phyloP scores from a whole-genome alignment of 208 protist species.

The Leishmania tropica region DNA sequence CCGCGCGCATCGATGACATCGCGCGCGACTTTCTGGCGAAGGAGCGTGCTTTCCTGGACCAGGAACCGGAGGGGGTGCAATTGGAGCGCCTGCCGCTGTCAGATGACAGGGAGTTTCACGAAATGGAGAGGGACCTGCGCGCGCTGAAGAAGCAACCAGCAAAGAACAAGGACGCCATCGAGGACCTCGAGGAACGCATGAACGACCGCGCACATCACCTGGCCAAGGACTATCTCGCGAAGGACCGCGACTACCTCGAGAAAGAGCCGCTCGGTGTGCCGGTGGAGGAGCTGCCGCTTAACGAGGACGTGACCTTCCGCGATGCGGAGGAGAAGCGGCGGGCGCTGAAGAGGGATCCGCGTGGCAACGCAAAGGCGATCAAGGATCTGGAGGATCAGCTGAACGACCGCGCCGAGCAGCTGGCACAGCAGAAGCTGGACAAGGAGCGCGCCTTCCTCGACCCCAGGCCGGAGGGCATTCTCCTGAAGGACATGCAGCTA shows the following conservation, averaged over 20 bases:
- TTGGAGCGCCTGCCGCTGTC: conserved; percentile 59
- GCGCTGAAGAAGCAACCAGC: conserved; percentile 64
- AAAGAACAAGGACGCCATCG: conserved; percentile 65
- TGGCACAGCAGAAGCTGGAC: conserved; percentile 58
- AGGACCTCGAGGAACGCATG: conserved; percentile 65
- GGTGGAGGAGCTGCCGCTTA: conserved; percentile 54
- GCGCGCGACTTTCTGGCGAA: conserved; percentile 70
- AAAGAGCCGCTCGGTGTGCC: conserved; percentile 61
- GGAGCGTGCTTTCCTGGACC: conserved; percentile 76
- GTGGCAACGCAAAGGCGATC: conserved; percentile 44
- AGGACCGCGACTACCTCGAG: conserved; percentile 55
- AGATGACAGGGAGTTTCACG: conserved; percentile 64
- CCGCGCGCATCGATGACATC: conserved; percentile 60
- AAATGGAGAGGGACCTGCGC: conserved; percentile 69
- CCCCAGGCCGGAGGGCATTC: conserved; percentile 59
- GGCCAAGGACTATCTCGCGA: conserved; percentile 58
- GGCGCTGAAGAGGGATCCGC: conserved; percentile 50
- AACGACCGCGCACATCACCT: conserved; percentile 71
- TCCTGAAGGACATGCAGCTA: conserved; percentile 53
- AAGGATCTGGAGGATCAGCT: conserved; percentile 61
- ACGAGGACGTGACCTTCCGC: conserved; percentile 64
- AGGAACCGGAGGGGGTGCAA: conserved; percentile 62
- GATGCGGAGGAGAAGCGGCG: conserved; percentile 64
- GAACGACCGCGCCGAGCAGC: conserved; percentile 56
- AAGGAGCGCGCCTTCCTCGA: conserved; percentile 63